Conservation (phyloP, 371 early-diverging fungal genomes). For the Syncephalastrum sp. region DNA sequence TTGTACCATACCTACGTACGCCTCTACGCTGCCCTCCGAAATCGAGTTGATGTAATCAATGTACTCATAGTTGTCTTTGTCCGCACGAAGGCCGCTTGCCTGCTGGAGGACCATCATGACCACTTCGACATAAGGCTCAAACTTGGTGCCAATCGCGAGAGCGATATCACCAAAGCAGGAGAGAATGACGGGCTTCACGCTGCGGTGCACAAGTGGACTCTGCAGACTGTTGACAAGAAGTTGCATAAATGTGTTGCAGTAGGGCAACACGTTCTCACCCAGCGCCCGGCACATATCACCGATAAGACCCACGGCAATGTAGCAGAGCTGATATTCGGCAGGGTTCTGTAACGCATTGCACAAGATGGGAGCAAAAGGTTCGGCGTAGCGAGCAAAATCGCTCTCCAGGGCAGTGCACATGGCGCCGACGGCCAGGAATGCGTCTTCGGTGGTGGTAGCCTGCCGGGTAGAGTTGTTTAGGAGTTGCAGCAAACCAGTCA, state of each 20-base stretch:
- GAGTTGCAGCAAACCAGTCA: slow-evolving; percentile 78
- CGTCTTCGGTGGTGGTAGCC: slow-evolving; percentile 91
- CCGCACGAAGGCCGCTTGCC: slow-evolving; percentile 72
- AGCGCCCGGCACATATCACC: slow-evolving; percentile 95
- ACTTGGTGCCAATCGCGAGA: slow-evolving; percentile 87
- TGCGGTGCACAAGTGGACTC: slow-evolving; percentile 74
- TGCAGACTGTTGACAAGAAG: slow-evolving; percentile 74
- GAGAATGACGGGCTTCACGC: slow-evolving; percentile 91
- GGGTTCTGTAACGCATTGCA: slow-evolving; percentile 82
- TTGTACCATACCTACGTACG: slow-evolving; percentile 93
- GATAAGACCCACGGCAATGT: slow-evolving; percentile 91
- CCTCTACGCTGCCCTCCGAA: slow-evolving; percentile 89
- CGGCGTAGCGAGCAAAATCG: slow-evolving; percentile 85
- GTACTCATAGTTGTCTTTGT: slow-evolving; percentile 67
- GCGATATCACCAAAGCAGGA: slow-evolving; percentile 98
- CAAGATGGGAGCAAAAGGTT: slow-evolving; percentile 82
- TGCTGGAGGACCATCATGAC: slow-evolving; percentile 86
- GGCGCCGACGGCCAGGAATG: slow-evolving; percentile 87
- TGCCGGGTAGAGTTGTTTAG: slow-evolving; percentile 67
- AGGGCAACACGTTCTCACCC: slow-evolving; percentile 65
- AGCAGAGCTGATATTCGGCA: slow-evolving; percentile 86
- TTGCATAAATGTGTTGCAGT: slow-evolving; percentile 84
- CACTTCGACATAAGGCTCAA: slow-evolving; percentile 79
- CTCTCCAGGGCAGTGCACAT: slow-evolving; percentile 77
- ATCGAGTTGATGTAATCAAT: slow-evolving; percentile 83